These are phyloP conservation scores for Aspergillus novofumigatus DNA, from an alignment of 2,329 filamentous ascomycete genomes.

Conservation along the genomic window DNA sequence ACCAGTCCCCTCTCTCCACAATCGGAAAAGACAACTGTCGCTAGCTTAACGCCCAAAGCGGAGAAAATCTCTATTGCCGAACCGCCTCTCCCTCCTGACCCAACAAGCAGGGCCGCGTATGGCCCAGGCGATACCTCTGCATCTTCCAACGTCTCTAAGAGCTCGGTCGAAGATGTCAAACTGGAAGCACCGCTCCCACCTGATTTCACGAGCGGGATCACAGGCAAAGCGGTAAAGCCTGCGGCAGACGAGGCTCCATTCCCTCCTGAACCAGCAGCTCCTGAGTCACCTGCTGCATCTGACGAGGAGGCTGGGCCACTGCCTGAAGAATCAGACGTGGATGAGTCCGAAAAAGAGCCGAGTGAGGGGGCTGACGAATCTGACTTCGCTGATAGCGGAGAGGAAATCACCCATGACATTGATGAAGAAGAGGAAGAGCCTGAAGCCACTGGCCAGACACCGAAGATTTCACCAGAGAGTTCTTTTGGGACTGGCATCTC, in stretches of 20 bases:
- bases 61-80: slow-evolving; percentile 30
- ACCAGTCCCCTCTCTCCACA: slow-evolving; percentile 27
- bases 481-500: slow-evolving; percentile 38
- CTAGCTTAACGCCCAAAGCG: slow-evolving; percentile 29
- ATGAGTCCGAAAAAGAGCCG: slow-evolving; percentile 28
- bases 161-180: slow-evolving; percentile 31
- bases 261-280: slow-evolving; percentile 24
- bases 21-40: slow-evolving; percentile 30
- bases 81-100: slow-evolving; percentile 44
- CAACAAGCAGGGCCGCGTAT: slow-evolving; percentile 45
- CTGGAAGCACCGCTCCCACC: slow-evolving; percentile 25
- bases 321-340: slow-evolving; percentile 33
- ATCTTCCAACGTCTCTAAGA: slow-evolving; percentile 41
- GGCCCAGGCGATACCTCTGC: slow-evolving; percentile 47
- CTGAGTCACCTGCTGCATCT: slow-evolving; percentile 15
- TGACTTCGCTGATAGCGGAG: slow-evolving; percentile 44
- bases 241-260: slow-evolving; percentile 18
- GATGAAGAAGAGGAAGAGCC: slow-evolving; percentile 25
- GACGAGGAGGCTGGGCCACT: slow-evolving; percentile 26
- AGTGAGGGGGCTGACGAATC: slow-evolving; percentile 30
- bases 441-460: slow-evolving; percentile 29
- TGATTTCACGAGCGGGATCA: slow-evolving; percentile 13
- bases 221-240: slow-evolving; percentile 2
- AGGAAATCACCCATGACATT: slow-evolving; percentile 43
- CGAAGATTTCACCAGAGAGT: slow-evolving; percentile 41